These are phyloP conservation scores for Solanum ossicruentum DNA, from an alignment of 257 asterid genomes.

Conservation along the genomic window DNA sequence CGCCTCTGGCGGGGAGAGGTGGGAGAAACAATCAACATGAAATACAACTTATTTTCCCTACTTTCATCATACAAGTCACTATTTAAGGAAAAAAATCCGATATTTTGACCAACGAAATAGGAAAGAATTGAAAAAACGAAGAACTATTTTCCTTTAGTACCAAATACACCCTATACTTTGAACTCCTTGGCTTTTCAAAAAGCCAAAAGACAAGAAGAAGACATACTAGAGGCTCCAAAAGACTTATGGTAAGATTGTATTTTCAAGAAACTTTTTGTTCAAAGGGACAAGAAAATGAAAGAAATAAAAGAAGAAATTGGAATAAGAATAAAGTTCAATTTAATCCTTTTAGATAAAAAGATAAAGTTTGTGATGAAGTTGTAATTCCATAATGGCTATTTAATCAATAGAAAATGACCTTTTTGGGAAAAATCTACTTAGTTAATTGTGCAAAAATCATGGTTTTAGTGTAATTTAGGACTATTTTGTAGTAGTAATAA, in stretches of 20 bases:
- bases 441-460: background rate
- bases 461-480: background rate
- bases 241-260: background rate
- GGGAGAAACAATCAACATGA: background rate
- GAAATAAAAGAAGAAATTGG: conserved; percentile 11
- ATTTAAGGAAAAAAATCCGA: background rate
- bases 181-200: background rate
- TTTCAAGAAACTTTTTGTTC: background rate
- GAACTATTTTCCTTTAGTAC: background rate
- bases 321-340: conserved; percentile 15
- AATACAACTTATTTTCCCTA: background rate
- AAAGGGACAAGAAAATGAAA: conserved; percentile 21
- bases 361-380: background rate
- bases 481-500: background rate
- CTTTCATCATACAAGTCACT: background rate
- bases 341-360: background rate
- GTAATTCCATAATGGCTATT: background rate
- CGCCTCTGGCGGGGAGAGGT: background rate
- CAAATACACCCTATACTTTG: background rate
- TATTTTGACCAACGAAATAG: background rate
- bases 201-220: background rate
- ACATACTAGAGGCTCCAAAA: conserved; percentile 3
- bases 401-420: background rate
- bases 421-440: background rate
- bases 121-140: too few relatives aligned